Evolutionary conservation across 352 stramenopile genomes (phyloP).

Genomic region (Nothophytophthora sp.): DNA sequence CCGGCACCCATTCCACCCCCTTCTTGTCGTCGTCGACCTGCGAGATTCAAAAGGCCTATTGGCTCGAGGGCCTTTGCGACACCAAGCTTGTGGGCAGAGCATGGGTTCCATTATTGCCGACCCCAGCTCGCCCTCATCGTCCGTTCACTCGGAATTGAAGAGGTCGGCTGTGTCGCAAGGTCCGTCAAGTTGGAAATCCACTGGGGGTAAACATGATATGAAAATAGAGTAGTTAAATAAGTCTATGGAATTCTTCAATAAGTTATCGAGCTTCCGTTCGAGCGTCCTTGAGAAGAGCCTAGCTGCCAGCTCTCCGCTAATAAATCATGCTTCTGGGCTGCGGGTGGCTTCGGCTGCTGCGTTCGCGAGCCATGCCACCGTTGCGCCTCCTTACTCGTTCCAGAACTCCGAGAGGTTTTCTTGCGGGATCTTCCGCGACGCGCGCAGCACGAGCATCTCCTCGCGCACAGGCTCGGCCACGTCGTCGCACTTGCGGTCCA

Average conservation of each 20-base stretch:
- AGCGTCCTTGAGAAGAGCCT: constrained; percentile 8
- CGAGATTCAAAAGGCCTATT: too few species aligned
- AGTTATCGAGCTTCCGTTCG: constrained; percentile 29
- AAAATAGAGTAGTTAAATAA: constrained; percentile 29
- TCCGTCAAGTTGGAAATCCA: too few species aligned
- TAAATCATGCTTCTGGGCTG: constrained; percentile 13
- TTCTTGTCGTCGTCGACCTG: too few species aligned
- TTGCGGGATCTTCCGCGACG: constrained; percentile 64
- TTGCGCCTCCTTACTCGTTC: constrained; percentile 36
- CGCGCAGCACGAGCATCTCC: constrained; percentile 80
- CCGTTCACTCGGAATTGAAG: too few species aligned
- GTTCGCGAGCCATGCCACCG: constrained; percentile 1
- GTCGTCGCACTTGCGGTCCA: constrained; percentile 57
- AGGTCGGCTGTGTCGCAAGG: too few species aligned
- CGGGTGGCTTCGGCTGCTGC: background rate
- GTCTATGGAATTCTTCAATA: constrained; percentile 28
- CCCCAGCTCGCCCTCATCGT: too few species aligned
- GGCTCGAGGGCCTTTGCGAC: too few species aligned
- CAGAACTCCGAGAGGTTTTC: constrained; percentile 84
- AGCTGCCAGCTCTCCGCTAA: constrained; percentile 21
- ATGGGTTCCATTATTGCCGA: too few species aligned
- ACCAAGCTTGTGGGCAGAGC: too few species aligned
- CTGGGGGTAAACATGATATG: background rate
- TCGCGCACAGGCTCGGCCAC: constrained; percentile 56
- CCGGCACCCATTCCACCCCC: too few species aligned